Conservation (phyloP, 371 early-diverging fungal genomes). For the Mortierella sp. region DNA sequence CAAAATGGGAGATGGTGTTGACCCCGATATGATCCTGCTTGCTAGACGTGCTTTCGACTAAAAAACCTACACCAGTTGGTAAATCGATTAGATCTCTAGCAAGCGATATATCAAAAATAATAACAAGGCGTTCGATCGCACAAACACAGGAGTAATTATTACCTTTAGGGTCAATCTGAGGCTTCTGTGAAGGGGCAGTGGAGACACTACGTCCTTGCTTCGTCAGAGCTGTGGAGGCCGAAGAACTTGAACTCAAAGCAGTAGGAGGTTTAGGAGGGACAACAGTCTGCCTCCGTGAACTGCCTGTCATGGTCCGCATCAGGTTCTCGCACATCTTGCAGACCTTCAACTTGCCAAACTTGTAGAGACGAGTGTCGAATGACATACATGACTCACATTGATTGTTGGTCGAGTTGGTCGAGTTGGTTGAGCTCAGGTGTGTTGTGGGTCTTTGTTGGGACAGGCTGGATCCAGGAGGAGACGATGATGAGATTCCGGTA, state of each 20-base stretch:
- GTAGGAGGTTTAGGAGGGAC: not conserved
- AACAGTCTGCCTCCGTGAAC: slow-evolving; percentile 15
- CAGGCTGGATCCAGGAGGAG: not conserved
- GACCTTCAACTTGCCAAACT: slow-evolving; percentile 23
- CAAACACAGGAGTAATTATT: not conserved
- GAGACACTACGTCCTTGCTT: not conserved
- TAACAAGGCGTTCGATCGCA: not conserved
- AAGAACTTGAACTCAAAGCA: not conserved
- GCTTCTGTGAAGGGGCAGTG: not conserved
- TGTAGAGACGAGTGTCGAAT: slow-evolving; percentile 6
- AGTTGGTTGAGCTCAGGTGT: not conserved
- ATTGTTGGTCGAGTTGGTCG: not conserved
- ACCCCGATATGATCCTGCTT: not conserved
- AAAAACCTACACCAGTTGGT: not conserved
- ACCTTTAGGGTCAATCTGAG: not conserved
- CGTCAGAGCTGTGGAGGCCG: not conserved
- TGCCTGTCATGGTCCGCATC: slow-evolving; percentile 30
- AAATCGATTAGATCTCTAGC: not conserved
- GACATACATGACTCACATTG: slow-evolving; percentile 34
- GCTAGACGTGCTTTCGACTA: not conserved
- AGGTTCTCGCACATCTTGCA: slow-evolving; percentile 31
- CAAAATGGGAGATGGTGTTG: not conserved
- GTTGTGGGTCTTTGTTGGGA: not conserved
- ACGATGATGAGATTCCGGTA: not conserved
- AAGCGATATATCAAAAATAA: not conserved